phyloP scores from a whole-genome alignment of 1,139 yeast genomes.

The Scheffersomyces quercinus region DNA sequence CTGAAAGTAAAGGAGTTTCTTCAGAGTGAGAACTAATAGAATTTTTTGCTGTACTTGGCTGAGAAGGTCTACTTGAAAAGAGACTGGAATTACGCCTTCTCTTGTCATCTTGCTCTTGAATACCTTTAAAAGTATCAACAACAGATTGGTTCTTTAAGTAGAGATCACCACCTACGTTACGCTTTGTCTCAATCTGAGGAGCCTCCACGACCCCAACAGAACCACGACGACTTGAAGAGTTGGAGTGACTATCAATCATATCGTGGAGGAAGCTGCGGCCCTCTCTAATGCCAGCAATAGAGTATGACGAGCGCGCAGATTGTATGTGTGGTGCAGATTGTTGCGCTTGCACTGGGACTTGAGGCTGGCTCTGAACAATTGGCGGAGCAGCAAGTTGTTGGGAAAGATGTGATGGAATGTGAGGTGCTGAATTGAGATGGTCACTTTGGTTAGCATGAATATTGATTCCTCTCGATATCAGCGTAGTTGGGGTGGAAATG shows the following conservation, averaged over 20 bases:
- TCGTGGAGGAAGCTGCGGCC: constrained; percentile 35
- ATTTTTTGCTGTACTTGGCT: constrained; percentile 11
- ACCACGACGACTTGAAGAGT: constrained; percentile 34
- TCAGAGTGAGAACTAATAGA: constrained; percentile 11
- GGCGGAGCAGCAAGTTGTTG: constrained; percentile 9
- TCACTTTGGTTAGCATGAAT: background rate
- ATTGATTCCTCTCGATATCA: background rate
- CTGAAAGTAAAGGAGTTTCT: background rate
- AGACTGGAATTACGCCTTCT: constrained; percentile 42
- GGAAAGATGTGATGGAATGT: constrained; percentile 20
- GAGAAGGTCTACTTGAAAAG: constrained; percentile 18
- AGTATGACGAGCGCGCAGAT: constrained; percentile 18
- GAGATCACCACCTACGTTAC: constrained; percentile 58
- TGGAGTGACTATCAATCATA: constrained; percentile 31
- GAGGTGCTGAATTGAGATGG: constrained; percentile 9
- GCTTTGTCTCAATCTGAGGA: constrained; percentile 48
- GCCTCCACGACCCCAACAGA: constrained; percentile 44
- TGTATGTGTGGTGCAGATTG: constrained; percentile 9
- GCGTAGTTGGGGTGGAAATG: background rate
- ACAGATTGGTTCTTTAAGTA: constrained; percentile 50
- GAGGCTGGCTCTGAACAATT: background rate
- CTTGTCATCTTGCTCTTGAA: constrained; percentile 48
- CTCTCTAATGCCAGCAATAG: constrained; percentile 37
- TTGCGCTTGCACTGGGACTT: background rate
- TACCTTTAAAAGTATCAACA: constrained; percentile 51